A percentile compares a stretch with the other conserved stretches of the same genome.
Conservation (phyloP, 1,284 basidiomycete species). For the Naganishia albida region DNA sequence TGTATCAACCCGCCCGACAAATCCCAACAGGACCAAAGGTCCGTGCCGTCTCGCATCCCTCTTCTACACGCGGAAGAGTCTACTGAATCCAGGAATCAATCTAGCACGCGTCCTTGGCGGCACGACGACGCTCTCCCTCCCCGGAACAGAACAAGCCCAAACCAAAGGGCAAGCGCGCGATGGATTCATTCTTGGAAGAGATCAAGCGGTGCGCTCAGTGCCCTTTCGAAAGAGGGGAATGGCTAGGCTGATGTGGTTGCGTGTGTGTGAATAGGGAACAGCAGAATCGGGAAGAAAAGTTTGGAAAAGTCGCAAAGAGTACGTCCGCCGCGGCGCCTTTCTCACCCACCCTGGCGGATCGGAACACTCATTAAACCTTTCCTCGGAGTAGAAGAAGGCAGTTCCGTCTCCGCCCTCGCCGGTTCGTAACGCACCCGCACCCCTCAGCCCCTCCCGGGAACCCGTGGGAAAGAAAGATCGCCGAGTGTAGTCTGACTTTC, state of each 20-base stretch:
- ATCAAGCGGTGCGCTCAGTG: constrained; percentile 71
- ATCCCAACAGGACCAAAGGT: constrained; percentile 38
- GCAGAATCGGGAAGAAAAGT: constrained; percentile 79
- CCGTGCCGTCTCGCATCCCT: constrained; percentile 41
- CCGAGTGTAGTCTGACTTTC: constrained; percentile 10
- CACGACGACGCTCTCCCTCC: constrained; percentile 38
- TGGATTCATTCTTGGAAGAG: constrained; percentile 90
- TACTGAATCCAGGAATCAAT: neutral
- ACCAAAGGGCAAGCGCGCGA: constrained; percentile 84
- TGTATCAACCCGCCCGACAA: constrained; percentile 32
- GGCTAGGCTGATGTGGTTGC: neutral
- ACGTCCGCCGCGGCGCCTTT: constrained; percentile 40
- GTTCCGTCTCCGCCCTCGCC: constrained; percentile 82
- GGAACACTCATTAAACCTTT: neutral
- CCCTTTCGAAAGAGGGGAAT: neutral
- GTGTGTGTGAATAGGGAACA: constrained; percentile 75
- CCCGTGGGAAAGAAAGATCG: no score
- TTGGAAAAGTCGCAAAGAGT: constrained; percentile 68
- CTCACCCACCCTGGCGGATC: no score
- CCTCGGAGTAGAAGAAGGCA: constrained; percentile 53
- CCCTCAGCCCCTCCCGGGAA: no score
- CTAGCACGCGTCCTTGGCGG: constrained; percentile 10
- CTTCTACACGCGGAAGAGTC: constrained; percentile 39
- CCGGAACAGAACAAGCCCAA: constrained; percentile 63
- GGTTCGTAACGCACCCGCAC: constrained; percentile 55